A percentile compares a stretch with the other conserved stretches of the same genome.
phyloP scores from a whole-genome alignment of 305 asterid species.

The Ilex paraguariensis region DNA sequence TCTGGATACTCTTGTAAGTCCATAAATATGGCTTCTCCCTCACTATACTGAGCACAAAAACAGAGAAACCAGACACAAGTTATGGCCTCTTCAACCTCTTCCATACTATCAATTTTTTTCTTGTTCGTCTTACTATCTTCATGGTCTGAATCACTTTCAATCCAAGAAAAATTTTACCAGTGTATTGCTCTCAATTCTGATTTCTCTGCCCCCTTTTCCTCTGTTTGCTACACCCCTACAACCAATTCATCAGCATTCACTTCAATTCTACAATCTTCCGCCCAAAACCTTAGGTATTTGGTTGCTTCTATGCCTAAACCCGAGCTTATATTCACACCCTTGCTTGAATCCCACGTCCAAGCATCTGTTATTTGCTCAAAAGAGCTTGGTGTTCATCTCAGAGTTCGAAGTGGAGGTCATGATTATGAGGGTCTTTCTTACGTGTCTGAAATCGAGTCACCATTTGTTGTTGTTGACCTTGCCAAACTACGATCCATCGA shows the following conservation, averaged over 20 bases:
- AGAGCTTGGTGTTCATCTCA: slow-evolving; percentile 23
- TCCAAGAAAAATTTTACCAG: slow-evolving; percentile 25
- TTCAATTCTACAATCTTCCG: slow-evolving; percentile 29
- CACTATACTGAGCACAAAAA: too few relatives aligned
- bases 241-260: slow-evolving; percentile 25
- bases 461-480: slow-evolving; percentile 30
- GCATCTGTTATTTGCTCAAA: slow-evolving; percentile 37
- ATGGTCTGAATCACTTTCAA: slow-evolving; percentile 5
- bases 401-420: slow-evolving; percentile 45
- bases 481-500: slow-evolving; percentile 26
- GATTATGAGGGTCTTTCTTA: slow-evolving; percentile 47
- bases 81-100: slow-evolving; percentile 18
- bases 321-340: slow-evolving; percentile 35
- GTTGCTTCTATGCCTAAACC: slow-evolving; percentile 34
- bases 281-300: slow-evolving; percentile 33
- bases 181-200: slow-evolving; percentile 20
- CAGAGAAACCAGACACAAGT: background rate
- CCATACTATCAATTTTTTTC: slow-evolving; percentile 15
- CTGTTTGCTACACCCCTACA: slow-evolving; percentile 18
- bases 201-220: slow-evolving; percentile 10
- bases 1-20: too few relatives aligned
- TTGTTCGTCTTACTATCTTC: slow-evolving; percentile 17
- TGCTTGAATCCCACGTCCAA: slow-evolving; percentile 31
- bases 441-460: slow-evolving; percentile 19
- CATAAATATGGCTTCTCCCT: too few relatives aligned